phyloP scores from a whole-genome alignment of 2,329 filamentous ascomycete genomes.

The Didymella glomerata region DNA sequence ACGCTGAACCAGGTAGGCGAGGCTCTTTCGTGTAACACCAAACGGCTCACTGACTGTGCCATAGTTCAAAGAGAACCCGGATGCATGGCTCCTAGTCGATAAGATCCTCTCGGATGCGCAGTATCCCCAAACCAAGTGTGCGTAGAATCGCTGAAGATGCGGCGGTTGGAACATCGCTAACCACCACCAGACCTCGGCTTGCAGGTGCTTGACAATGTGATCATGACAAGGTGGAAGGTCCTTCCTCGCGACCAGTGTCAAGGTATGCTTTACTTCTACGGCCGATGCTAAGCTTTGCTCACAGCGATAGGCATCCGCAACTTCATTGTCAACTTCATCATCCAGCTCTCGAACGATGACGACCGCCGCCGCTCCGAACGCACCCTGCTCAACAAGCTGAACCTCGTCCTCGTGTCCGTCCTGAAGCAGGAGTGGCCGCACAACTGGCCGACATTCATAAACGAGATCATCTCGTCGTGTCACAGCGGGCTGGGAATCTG shows the following conservation, averaged over 20 bases:
- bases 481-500: slow-evolving; percentile 96
- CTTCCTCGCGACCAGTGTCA: slow-evolving; percentile 94
- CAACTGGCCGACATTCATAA: slow-evolving; percentile 99
- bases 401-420: slow-evolving; percentile 95
- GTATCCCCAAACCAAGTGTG: slow-evolving; percentile 97
- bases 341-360: slow-evolving; percentile 89
- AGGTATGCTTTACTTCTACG: slow-evolving; percentile 62
- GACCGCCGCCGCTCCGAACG: slow-evolving; percentile 85
- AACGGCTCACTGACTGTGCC: slow-evolving; percentile 28
- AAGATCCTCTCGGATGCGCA: slow-evolving; percentile 93
- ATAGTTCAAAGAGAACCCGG: slow-evolving; percentile 98
- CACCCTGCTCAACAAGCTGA: slow-evolving; percentile 96
- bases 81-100: slow-evolving; percentile 96
- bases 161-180: slow-evolving; percentile 43
- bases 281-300: slow-evolving; percentile 2
- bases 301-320: slow-evolving; percentile 83
- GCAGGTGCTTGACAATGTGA: slow-evolving; percentile 97
- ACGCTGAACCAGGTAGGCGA: slow-evolving; percentile 84
- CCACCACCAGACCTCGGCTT: slow-evolving; percentile 77
- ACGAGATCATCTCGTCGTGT: slow-evolving; percentile 97
- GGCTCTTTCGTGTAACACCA: slow-evolving; percentile 14
- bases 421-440: slow-evolving; percentile 99
- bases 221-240: slow-evolving; percentile 99
- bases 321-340: slow-evolving; percentile 98
- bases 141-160: slow-evolving; percentile 45